Evolutionary conservation across 805 yeast species (phyloP), one percentile per base, ranked within the genome.

Genomic region (Ogataea philodendri): DNA sequence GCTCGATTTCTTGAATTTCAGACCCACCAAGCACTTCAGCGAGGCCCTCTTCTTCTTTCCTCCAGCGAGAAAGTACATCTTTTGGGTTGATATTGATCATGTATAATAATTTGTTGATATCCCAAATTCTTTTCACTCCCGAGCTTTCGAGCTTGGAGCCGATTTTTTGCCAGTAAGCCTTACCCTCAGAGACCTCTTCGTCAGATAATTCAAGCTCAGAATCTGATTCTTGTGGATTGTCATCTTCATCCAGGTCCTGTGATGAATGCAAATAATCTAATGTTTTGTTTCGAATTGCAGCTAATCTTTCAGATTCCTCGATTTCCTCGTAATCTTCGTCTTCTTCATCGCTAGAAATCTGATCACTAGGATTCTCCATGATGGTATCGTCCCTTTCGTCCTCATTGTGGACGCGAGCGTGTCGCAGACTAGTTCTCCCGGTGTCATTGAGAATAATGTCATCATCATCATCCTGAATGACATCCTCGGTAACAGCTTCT

Each of bases 51-150:
- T 67, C 70, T 49, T 75, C 77, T 20, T 72, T 68, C 46, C 60
- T 76, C 94, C 94, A 85, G 60, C 89, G 73, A 25, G 65, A 66
- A 30, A 86, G 66, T 21, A 74, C 93, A 45, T 83, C 93, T 1
- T 63, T 67, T 0, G 97, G 89, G 9, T 78, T 75, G 26, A 87
- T 69, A 48, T 85, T 82, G 39, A 81, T 78, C 75, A 84, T 70
- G 59, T 93, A 90, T 4, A 93, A 65, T 37, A 90, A 64, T 53
- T 84, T 85, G 49, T 81, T 79, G 43, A 90, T 76, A 58, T 90
- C 85, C 89, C 94, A 85, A 40, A 66, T 68, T 61, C 69, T 74
- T 50, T 63, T 69, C 54, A 61, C 66, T 40, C 63, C 54, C 5
- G 72, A 46, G n/a, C 81, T 74, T 43, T 74, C 67, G 39, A 84